Base-by-base conservation (phyloP, 169 alveolate genomes). In the Cyclospora cayetanensis region DNA sequence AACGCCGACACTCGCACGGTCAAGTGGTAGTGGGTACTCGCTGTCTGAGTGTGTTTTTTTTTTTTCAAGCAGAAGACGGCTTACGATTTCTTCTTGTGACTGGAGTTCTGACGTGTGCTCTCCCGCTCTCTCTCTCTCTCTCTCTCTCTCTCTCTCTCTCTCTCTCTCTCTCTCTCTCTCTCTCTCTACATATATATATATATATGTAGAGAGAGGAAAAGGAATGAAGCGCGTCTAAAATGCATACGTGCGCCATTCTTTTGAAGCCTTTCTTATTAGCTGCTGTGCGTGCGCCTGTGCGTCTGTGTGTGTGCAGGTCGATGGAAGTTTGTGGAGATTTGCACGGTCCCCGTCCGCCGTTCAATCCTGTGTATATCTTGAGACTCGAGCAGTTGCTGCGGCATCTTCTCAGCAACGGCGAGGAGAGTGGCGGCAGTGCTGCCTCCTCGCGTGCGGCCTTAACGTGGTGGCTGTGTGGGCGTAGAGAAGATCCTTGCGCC, bases 271-370 rank as follows among this genome's bases (percentile, higher is more conserved):
- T 29, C n/a, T 20, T 18, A 29, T 41, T 20, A 25, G 3, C 7
- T 20, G 25, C n/a, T n/a, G n/a, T n/a, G n/a, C n/a, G n/a, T n/a
- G n/a, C n/a, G 27, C 35, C 76, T 52, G 50, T 11, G 11, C 35
- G 29, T 37, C 18, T 53, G 18, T 25, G 27, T 70, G 11, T 15
- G 4, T 4, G 34, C 79, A 89, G 93, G 70, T 74, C 52, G 1
- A 70, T 77, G 68, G 93, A 89, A 7, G 93, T 89, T 63, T 68
- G 89, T 55, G 93, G 93, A 4, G 83, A 89, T 39, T 65, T 89
- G 4, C 93, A 66, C 22, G 37, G 68, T 12, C 93, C 82, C 52
- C 43, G 52, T n/a, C 80, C 72, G 39, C 85, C 43, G 7, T 77
- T 89, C 34, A 89, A 89, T 29, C 93, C 93, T 4, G 70, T 89